Evolutionary conservation across 2,329 filamentous ascomycete genomes (phyloP), one percentile per base, ranked within the genome.

Genomic region (Pseudogymnoascus sp.): DNA sequence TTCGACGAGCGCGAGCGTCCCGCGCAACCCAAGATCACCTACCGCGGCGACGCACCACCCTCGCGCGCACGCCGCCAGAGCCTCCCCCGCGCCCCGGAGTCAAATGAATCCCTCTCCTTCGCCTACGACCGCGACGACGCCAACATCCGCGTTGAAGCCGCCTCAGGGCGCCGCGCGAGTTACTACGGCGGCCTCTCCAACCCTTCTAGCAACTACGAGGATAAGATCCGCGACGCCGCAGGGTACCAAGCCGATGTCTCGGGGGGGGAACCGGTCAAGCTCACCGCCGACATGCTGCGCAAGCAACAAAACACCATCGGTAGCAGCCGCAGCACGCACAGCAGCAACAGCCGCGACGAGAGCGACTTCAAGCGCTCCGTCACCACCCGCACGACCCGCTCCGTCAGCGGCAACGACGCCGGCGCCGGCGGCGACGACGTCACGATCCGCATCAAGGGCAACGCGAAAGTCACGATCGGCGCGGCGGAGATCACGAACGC

Each of bases 301-400:
- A 68, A 66, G 57, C 70, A 80, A 78, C 67, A 83, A 79, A 71
- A 81, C 78, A 79, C 76, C 67, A 79, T 77, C 65, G 79, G 76
- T 6, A 84, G 80, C 76, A 85, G 81, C 71, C 80, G 80, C 23
- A 85, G 81, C 41, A 86, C 80, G 62, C 80, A 80, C 67, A 86
- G 81, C 77, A 85, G 80, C 67, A 80, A 74, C 21, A 87, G 85
- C 71, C 84, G 79, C 48, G 85, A 87, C 69, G 85, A 87, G 64
- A 87, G 85, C 73, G 85, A 87, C 64, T 86, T 82, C 73, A 81
- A 80, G 68, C 82, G 83, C 67, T 87, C 84, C 63, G 83, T 83
- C 28, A 85, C 85, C 0, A 87, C 85, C 11, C 80, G 83, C 43
- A 84, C 85, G 8, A 88, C 85, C 3, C 65, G 72, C 62, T 73